A percentile compares a stretch with the other conserved stretches of the same genome.
Conservation (phyloP, 2,329 filamentous ascomycete species). For the Trichoderma sp. region DNA sequence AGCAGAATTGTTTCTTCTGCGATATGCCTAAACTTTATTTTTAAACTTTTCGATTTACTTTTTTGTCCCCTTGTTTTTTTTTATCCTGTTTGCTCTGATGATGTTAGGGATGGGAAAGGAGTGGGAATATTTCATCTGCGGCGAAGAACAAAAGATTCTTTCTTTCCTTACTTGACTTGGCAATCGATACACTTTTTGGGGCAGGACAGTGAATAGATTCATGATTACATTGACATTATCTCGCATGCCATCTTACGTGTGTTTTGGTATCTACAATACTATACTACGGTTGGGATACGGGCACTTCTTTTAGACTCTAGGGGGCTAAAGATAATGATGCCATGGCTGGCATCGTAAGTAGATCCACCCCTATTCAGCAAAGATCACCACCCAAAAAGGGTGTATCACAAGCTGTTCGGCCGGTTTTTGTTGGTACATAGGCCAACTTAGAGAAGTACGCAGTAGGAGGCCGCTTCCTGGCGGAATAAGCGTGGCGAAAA, state of each 20-base stretch:
- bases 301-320: background rate
- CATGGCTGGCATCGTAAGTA: background rate
- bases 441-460: background rate
- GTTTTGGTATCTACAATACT: background rate
- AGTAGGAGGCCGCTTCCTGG: background rate
- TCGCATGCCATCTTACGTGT: background rate
- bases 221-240: background rate
- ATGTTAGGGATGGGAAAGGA: background rate
- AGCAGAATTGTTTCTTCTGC: background rate
- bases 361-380: background rate
- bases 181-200: background rate
- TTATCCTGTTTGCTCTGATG: background rate
- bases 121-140: background rate
- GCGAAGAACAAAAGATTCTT: background rate
- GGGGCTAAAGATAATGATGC: background rate
- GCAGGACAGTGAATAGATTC: background rate
- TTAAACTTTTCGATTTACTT: background rate
- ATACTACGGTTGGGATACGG: background rate
- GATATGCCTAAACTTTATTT: background rate
- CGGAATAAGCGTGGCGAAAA: background rate
- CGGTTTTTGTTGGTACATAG: background rate
- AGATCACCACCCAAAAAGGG: background rate
- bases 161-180: background rate
- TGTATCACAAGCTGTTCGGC: background rate
- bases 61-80: background rate